Base-by-base conservation (phyloP, 2,329 filamentous ascomycete genomes). In the Uncinocarpus reesii region DNA sequence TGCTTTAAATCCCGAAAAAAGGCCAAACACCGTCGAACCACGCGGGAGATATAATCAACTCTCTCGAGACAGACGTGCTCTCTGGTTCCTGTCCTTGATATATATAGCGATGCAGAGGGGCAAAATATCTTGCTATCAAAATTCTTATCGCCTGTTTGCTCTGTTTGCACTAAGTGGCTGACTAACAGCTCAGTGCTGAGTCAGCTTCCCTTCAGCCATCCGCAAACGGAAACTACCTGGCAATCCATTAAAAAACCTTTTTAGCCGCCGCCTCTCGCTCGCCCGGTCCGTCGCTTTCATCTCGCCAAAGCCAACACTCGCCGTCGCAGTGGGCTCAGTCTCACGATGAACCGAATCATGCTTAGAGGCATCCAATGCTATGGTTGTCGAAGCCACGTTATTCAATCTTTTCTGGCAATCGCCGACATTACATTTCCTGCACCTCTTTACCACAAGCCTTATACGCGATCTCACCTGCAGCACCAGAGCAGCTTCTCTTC, bases 281-380 rank as follows among this genome's bases (percentile, higher is more conserved):
- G 21, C 18, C 34, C 32, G 8, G 29, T 45, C 31, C 15, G 20
- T 42, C 40, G 13, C 36, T 31, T 20, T 35, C 36, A 24, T 26
- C 36, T 26, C 35, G 28, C 23, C 35, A 4, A 7, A 4, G n/a
- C 16, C 28, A 29, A 42, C 10, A 7, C 21, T 18, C 37, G 2
- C 11, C 13, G 11, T 40, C 7, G 37, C 37, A 18, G 13, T 20
- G 23, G n/a, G 15, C 15, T 4, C 7, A 13, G 8, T 5, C 16
- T 29, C 45, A 54, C 34, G 32, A 66, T 67, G 64, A 62, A 58
- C 47, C 57, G 60, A 40, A 52, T 60, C 42, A 46, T 67, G 10
- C 42, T 67, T 29, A 56, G 59, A 51, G 58, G 57, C 34, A 55
- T 61, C 21, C 53, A 51, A 49, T 62, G 62, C 51, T 60, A 57